Evolutionary conservation across 192 early-diverging fungal species (phyloP), one percentile per base, ranked within the genome.

Genomic region (Backusella tarrabulga): DNA sequence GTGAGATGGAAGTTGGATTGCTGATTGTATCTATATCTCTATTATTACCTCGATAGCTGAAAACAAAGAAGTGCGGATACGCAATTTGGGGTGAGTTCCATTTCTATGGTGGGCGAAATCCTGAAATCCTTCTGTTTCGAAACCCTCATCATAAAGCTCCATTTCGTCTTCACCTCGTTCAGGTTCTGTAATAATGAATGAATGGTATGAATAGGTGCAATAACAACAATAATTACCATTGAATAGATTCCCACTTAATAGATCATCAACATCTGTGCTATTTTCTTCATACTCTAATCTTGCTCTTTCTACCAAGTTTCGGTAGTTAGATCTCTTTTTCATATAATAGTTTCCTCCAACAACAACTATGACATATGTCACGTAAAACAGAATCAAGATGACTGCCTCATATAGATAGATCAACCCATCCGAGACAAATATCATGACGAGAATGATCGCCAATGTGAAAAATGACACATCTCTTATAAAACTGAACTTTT

Each of bases 381-480:
- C 44, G 68, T 94, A 94, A 71, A 86, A 91, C 9, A 82, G 67
- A 3, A 94, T 79, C 40, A 94, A 71, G 5, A 83, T 60, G 6
- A 89, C 63, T n/a, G 87, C 84, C 74, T 92, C 92, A 34, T 81
- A 72, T 4, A 88, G 66, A 6, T 87, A 83, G 52, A 93, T 92
- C 63, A 82, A 68, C 8, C 86, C 85, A 71, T 93, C 91, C 0
- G 78, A 68, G 3, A 89, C 86, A 35, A 91, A 85, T 19, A 80
- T 73, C 8, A 93, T 71, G 0, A 91, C 82, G 26, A 89, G 69
- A 0, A 86, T 38, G 17, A 94, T 81, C 34, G 91, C 86, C 34
- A 84, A 80, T 14, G 87, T 85, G 75, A 97, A 97, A 69, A 97
- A 95, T 6, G 84, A 84, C 8, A 94, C 83, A 81, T 97, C 95